These are phyloP conservation scores for Harringtonia aguacate DNA, from an alignment of 2,329 filamentous ascomycete genomes.

Conservation along the genomic window DNA sequence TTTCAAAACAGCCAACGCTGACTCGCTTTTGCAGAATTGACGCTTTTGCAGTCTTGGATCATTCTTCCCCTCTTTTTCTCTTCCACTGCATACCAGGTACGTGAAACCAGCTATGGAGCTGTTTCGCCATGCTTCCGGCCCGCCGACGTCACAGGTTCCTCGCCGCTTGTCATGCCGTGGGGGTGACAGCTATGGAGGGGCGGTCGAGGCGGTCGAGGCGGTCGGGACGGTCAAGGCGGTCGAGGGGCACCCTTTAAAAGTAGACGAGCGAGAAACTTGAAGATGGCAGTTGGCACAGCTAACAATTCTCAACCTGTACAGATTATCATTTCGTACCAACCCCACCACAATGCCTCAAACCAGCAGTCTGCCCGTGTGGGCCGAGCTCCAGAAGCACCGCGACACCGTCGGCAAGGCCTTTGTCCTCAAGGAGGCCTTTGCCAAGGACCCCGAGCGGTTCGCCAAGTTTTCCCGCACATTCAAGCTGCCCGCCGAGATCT, in stretches of 20 bases:
- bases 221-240: no score
- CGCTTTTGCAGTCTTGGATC: neutral
- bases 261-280: no score
- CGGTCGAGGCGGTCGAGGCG: no score
- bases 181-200: no score
- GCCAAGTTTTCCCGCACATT: constrained; percentile 83
- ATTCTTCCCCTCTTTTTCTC: neutral
- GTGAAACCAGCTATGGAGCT: constrained; percentile 5
- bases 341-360: constrained; percentile 69
- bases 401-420: constrained; percentile 78
- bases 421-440: constrained; percentile 86
- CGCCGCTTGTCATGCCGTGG: neutral
- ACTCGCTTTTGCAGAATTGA: no score
- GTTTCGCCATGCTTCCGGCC: constrained; percentile 4
- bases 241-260: no score
- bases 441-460: constrained; percentile 80
- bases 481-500: constrained; percentile 64
- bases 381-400: constrained; percentile 84
- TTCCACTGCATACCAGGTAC: neutral
- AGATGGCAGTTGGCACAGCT: no score
- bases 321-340: no score
- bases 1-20: no score
- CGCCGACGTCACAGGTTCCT: neutral
- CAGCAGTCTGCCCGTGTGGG: constrained; percentile 77
- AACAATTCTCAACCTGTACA: no score